Conservation (phyloP, 1,284 basidiomycete genomes). For the Cystobasidiaceae sp. region DNA sequence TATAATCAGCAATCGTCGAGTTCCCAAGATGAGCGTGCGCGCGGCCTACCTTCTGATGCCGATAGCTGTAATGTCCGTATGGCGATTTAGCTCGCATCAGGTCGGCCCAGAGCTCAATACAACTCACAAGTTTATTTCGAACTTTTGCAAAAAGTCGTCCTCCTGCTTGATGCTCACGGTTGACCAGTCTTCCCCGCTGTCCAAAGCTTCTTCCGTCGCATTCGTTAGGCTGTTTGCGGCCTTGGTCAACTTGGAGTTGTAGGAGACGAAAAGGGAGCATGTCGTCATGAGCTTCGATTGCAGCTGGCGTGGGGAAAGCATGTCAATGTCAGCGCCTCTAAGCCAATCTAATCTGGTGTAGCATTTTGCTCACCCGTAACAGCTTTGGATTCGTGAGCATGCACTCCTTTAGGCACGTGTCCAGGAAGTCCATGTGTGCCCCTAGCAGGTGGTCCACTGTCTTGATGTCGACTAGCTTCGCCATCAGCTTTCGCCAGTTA, state of each 20-base stretch:
- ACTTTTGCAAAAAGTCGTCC: conserved; percentile 18
- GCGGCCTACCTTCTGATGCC: conserved; percentile 38
- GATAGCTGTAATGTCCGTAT: neutral
- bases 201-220: conserved; percentile 10
- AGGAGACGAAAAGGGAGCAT: conserved; percentile 7
- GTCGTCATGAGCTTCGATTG: conserved; percentile 21
- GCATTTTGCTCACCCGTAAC: conserved; percentile 56
- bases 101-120: no score
- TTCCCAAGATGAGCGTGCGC: neutral
- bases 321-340: neutral
- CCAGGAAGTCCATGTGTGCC: conserved; percentile 90
- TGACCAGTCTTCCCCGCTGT: neutral
- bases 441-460: conserved; percentile 86
- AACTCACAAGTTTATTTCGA: conserved; percentile 29
- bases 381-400: conserved; percentile 89
- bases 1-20: neutral
- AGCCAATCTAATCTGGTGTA: neutral
- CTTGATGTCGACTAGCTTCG: conserved; percentile 71
- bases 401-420: conserved; percentile 91
- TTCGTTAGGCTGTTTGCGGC: neutral
- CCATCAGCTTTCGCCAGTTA: conserved; percentile 77
- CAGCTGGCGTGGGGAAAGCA: neutral
- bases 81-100: no score
- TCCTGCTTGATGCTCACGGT: conserved; percentile 6
- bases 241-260: conserved; percentile 2